Percentiles rank a stretch among this genome's conserved stretches.
phyloP scores from a whole-genome alignment of 306 rosid genomes.

The Fragaria vesca region DNA sequence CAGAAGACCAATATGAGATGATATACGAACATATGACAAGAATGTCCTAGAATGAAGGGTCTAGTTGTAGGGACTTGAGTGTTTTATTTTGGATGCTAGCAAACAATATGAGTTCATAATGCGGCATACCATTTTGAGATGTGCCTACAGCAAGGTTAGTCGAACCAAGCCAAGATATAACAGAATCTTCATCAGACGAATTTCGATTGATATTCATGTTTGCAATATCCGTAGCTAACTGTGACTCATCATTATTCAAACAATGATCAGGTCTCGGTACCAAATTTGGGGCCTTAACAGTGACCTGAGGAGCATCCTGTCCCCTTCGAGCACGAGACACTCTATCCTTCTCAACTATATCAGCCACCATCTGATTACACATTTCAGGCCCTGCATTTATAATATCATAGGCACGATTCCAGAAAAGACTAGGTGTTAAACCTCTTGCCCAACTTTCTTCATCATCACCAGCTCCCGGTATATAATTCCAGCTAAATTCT shows the following conservation, averaged over 20 bases:
- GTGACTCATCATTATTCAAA: slow-evolving; percentile 30
- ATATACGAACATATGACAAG: background rate
- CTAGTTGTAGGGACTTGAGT: background rate
- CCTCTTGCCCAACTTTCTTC: slow-evolving; percentile 98
- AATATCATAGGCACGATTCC: slow-evolving; percentile 72
- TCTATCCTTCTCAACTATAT: slow-evolving; percentile 68
- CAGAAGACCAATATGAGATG: background rate
- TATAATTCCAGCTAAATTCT: slow-evolving; percentile 92
- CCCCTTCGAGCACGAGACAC: slow-evolving; percentile 72
- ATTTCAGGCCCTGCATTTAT: slow-evolving; percentile 68
- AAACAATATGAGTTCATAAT: background rate
- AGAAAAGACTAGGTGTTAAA: slow-evolving; percentile 67
- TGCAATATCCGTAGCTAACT: slow-evolving; percentile 27
- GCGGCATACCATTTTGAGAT: slow-evolving; percentile 56
- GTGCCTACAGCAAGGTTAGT: slow-evolving; percentile 70
- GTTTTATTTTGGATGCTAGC: slow-evolving; percentile 1
- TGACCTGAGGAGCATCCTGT: slow-evolving; percentile 60
- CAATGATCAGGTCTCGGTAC: slow-evolving; percentile 27
- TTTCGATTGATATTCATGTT: slow-evolving; percentile 24
- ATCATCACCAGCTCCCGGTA: slow-evolving; percentile 87
- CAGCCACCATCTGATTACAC: slow-evolving; percentile 79
- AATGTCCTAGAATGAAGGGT: background rate
- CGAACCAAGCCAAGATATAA: slow-evolving; percentile 64
- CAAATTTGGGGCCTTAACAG: slow-evolving; percentile 49
- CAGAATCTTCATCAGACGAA: slow-evolving; percentile 29